Percentiles rank a stretch among this genome's conserved stretches.
Conservation (phyloP, 2,329 filamentous ascomycete genomes). For the Sclerotinia spermophila region DNA sequence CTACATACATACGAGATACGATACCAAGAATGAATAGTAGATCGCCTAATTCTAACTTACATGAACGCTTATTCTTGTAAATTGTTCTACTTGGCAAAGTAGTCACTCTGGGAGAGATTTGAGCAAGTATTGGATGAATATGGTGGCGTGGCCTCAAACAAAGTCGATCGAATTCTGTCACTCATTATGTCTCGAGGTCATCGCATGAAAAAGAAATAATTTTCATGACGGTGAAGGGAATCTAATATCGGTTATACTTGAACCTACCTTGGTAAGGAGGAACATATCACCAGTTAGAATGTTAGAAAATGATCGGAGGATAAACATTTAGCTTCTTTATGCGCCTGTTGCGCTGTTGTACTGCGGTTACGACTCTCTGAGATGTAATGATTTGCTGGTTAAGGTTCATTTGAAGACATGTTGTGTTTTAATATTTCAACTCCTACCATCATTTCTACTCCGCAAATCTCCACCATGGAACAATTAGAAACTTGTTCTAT, state of each 20-base stretch:
- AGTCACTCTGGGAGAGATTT: background rate
- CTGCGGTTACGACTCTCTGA: background rate
- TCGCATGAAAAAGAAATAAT: slow-evolving; percentile 3
- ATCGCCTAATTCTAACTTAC: background rate
- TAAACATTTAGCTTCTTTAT: background rate
- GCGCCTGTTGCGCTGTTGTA: slow-evolving; percentile 11
- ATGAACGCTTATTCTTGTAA: background rate
- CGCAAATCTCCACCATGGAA: slow-evolving; percentile 12
- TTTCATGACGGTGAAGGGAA: background rate
- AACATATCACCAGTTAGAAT: background rate
- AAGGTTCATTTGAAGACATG: slow-evolving; percentile 8
- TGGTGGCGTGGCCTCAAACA: slow-evolving; percentile 12
- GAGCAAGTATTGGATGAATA: slow-evolving; percentile 9
- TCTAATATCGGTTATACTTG: background rate
- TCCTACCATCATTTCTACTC: slow-evolving; percentile 8
- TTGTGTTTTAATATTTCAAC: slow-evolving; percentile 9
- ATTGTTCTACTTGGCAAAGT: background rate
- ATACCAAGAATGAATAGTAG: background rate
- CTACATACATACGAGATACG: background rate
- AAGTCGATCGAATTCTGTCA: slow-evolving; percentile 8
- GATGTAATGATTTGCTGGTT: slow-evolving; percentile 10
- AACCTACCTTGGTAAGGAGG: background rate
- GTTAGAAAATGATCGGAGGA: background rate
- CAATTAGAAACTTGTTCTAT: slow-evolving; percentile 20
- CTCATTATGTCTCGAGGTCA: slow-evolving; percentile 17